Evolutionary conservation across 2,329 filamentous ascomycete species (phyloP).

Genomic region (Phyllosticta citrichinensis): DNA sequence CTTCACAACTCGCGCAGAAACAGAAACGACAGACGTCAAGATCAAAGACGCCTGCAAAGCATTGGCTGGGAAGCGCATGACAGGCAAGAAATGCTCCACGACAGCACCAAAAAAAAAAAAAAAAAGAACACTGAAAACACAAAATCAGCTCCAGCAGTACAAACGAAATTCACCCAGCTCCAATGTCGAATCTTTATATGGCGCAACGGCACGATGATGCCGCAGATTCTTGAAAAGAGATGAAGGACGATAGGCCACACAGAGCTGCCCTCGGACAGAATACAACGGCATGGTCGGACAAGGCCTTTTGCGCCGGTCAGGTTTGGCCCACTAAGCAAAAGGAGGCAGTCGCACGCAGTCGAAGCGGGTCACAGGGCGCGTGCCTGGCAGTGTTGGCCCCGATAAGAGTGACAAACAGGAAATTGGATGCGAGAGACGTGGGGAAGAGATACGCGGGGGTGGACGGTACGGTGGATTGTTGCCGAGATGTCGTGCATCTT

Average conservation of each 20-base stretch:
- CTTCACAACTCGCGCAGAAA: constrained; percentile 13
- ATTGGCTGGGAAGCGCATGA: not conserved
- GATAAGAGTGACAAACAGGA: not conserved
- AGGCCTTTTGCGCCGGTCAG: not conserved
- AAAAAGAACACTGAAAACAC: not conserved
- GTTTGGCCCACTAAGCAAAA: not conserved
- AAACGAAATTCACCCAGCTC: not conserved
- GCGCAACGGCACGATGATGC: not conserved
- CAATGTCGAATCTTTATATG: not conserved
- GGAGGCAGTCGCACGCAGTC: not conserved
- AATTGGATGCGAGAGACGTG: not conserved
- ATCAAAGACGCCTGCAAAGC: not conserved
- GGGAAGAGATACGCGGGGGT: not conserved
- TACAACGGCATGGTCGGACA: not conserved
- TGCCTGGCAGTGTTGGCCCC: not conserved
- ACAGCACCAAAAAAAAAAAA: not conserved
- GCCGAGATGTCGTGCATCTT: not conserved
- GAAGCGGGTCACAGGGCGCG: not conserved
- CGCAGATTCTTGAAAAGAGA: not conserved
- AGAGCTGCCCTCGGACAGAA: not conserved
- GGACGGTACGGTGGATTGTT: not conserved
- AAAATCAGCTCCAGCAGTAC: not conserved
- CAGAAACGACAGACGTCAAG: not conserved
- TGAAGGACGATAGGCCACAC: not conserved
- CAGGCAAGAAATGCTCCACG: not conserved